Evolutionary conservation across 148 eudicot species (phyloP), one percentile per base, ranked within the genome.

Genomic region (Camellia sinensis): DNA sequence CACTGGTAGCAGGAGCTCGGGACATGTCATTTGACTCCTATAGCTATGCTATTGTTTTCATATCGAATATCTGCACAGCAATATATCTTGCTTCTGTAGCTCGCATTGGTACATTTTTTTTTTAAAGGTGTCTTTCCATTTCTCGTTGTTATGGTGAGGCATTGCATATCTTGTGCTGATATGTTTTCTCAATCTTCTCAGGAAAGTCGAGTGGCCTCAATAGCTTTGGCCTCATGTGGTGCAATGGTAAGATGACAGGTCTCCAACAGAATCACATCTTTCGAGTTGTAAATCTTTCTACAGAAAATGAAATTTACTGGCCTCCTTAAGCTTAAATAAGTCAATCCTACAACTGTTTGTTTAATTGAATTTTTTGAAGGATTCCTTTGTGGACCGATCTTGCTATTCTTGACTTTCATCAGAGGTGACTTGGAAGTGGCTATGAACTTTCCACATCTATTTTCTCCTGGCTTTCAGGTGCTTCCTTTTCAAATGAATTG

Each of bases 201-300:
- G 92, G 92, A 50, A 89, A 87, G 62, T 82, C 92, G 7, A 89
- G 87, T 74, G 90, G 92, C 43, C 86, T 89, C 19, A 89, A 83
- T 48, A 89, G 82, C 80, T 89, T 89, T 72, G 92, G 92, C 50
- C 87, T 89, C 3, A 87, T 87, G 90, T 89, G 92, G 90, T 89
- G 88, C 79, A 89, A 89, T 73, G 91, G 91, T 89, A 82, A 12
- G 68, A 83, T 63, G 10, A 62, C 37, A 40, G 53, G 19, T 4
- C 67, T 22, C n/a, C 19, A 48, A 71, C 61, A 29, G 4, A 67
- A 67, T 44, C 6, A 59, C 17, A 19, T 44, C 53, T 61, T 43
- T 61, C 5, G 1, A 62, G 50, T 46, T 46, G 43, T 29, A 64
- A 12, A 6, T 65, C 6, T 6, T 57, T 59, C 57, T 17, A 18